Base-by-base conservation (phyloP, 441 rosid species). In the Daphne laureola region DNA sequence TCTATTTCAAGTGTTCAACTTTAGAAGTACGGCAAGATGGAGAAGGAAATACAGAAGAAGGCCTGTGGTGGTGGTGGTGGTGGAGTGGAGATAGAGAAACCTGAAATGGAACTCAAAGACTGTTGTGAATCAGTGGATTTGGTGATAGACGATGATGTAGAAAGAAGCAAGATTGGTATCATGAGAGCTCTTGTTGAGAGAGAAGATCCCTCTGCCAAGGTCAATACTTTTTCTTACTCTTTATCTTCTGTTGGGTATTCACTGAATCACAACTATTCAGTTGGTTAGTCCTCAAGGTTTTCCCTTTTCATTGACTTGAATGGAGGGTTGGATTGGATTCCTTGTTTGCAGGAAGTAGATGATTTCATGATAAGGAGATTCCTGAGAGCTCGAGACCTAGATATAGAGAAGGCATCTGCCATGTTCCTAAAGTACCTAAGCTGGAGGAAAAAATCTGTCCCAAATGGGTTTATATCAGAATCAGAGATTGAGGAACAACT, bases 341-440 rank as follows among this genome's bases (percentile, higher is more conserved):
- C 14, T 14, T 25, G 23, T 53, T 50, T 50, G 50, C 61, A 90
- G 97, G 83, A 84, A 53, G 83, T 62, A 46, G 95, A 91, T 77
- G 96, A 87, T 67, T 71, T 77, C 45, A 79, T 71, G 89, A 65
- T 91, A 55, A 59, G 95, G 65, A 72, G 98, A 68, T 91, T 91
- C 71, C 69, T 91, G 51, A 61, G 93, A n/a, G 98, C 98, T 53
- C 83, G 96, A 14, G 92, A 91, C 55, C 65, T 77, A 0, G 98
- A 91, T 63, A 72, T 91, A 14, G 92, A 87, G 69, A 91, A 83
- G 69, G 96, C 96, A 40, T 80, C 88, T 11, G 67, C 69, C 60
- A 42, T 85, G 47, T 80, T 91, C 38, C 71, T 85, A 2, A 87
- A 86, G 76, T 87, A 75, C 65, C 64, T 87, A 12, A 75, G 75